These are phyloP conservation scores for Taphrina communis DNA, from an alignment of 1,139 yeast genomes.

Conservation along the genomic window DNA sequence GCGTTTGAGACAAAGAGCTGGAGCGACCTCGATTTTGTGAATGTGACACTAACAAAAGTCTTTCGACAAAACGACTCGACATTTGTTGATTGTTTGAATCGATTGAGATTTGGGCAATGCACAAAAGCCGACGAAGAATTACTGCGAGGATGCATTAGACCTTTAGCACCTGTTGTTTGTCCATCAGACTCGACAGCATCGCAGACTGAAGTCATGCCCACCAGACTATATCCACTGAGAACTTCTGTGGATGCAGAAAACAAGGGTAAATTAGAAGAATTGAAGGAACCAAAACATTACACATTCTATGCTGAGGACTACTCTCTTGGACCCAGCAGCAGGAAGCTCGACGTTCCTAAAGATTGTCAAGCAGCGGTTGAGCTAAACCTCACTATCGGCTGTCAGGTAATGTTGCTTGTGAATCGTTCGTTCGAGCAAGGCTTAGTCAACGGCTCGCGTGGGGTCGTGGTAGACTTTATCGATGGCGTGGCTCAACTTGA, in stretches of 20 bases:
- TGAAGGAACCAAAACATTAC: slow-evolving; percentile 64
- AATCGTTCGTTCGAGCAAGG: slow-evolving; percentile 72
- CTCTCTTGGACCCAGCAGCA: neutral
- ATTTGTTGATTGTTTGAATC: slow-evolving; percentile 86
- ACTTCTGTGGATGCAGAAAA: slow-evolving; percentile 84
- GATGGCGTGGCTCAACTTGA: slow-evolving; percentile 50
- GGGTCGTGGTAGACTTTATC: slow-evolving; percentile 79
- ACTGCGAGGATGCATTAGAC: slow-evolving; percentile 59
- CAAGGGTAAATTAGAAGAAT: slow-evolving; percentile 57
- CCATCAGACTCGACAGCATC: slow-evolving; percentile 54
- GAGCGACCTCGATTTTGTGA: slow-evolving; percentile 66
- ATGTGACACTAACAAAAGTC: slow-evolving; percentile 76
- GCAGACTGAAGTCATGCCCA: slow-evolving; percentile 69
- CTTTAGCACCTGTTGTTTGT: slow-evolving; percentile 57
- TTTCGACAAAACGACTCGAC: slow-evolving; percentile 85
- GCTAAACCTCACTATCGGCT: slow-evolving; percentile 72
- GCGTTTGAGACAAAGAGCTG: slow-evolving; percentile 82
- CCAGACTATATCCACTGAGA: slow-evolving; percentile 84
- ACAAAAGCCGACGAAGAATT: slow-evolving; percentile 51
- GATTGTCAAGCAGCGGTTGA: slow-evolving; percentile 73
- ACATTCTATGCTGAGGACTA: slow-evolving; percentile 60
- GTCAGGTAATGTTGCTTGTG: slow-evolving; percentile 96
- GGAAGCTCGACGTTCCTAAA: slow-evolving; percentile 48
- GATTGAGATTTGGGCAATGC: slow-evolving; percentile 71
- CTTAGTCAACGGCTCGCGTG: slow-evolving; percentile 90